phyloP scores from a whole-genome alignment of 2,329 filamentous ascomycete genomes.

The Aspergillus sp. region DNA sequence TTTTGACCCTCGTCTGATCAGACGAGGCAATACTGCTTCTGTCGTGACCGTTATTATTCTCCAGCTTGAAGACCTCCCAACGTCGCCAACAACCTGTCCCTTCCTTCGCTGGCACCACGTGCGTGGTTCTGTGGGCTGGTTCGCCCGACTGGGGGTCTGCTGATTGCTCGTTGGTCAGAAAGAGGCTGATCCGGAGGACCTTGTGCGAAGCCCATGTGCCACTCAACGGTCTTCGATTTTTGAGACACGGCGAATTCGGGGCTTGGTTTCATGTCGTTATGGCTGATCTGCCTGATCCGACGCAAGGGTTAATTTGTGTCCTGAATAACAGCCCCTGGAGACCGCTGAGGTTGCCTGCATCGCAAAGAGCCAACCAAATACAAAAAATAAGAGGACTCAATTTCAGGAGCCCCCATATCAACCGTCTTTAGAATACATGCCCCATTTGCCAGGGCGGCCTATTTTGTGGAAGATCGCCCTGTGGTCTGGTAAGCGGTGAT shows the following conservation, averaged over 20 bases:
- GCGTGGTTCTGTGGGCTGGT: slow-evolving; percentile 1
- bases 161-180: slow-evolving; percentile 7
- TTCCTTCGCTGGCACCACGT: slow-evolving; percentile 9
- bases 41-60: no score
- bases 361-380: not conserved
- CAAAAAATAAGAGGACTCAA: not conserved
- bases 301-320: not conserved
- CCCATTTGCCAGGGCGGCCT: no score
- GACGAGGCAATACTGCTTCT: not conserved
- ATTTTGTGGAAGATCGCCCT: no score
- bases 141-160: not conserved
- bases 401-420: no score
- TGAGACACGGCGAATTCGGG: not conserved
- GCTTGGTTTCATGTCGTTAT: not conserved
- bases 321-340: not conserved
- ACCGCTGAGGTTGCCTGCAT: not conserved
- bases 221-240: not conserved
- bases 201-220: not conserved
- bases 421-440: no score
- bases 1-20: not conserved
- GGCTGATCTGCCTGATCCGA: not conserved
- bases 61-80: not conserved
- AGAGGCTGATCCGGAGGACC: not conserved
- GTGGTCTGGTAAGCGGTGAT: no score
- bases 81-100: slow-evolving; percentile 8